Base-by-base conservation (phyloP, 306 rosid genomes). In the Quercus aquifolioides region DNA sequence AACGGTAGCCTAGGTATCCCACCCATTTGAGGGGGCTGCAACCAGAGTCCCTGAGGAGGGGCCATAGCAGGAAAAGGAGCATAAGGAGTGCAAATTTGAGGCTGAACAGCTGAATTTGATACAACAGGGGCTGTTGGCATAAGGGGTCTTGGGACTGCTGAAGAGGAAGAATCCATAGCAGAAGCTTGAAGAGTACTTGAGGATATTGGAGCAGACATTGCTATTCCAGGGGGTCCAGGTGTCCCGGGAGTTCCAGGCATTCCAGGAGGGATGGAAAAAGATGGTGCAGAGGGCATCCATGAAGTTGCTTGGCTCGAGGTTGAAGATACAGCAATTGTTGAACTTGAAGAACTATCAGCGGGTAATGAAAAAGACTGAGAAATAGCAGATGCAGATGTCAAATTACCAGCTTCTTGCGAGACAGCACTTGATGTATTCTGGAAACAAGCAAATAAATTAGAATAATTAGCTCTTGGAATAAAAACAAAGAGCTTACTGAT, bases 1-100 rank as follows among this genome's bases (percentile, higher is more conserved):
- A 76, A 85, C 0, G 92, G 92, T 38, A 91, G 87, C 88, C 96
- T 89, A 74, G 81, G 84, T 75, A 82, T 54, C 23, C 88, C 91
- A 82, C 94, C 88, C 85, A 93, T 82, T 80, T 89, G 96, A 2
- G 91, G 94, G 52, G 94, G 87, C 60, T 83, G 97, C 83, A 92
- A 80, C 99, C 99, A 95, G 68, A 84, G 79, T 67, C 94, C 97
- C 56, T 90, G 94, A 79, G 91, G 91, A 76, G 89, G 87, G 77
- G 74, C 90, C 89, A 91, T 80, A 74, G 88, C 69, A 75, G 93
- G 85, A 78, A 89, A 69, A 19, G 91, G 81, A 73, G 86, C 89
- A 86, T 91, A 87, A n/a, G 94, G 83, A 25, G 77, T 65, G 62
- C 86, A 87, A 41, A 85, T 80, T 60, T 86, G 94, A 8, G 90